phyloP scores from a whole-genome alignment of 2,329 filamentous ascomycete genomes.

The Aquanectria penicillioides region DNA sequence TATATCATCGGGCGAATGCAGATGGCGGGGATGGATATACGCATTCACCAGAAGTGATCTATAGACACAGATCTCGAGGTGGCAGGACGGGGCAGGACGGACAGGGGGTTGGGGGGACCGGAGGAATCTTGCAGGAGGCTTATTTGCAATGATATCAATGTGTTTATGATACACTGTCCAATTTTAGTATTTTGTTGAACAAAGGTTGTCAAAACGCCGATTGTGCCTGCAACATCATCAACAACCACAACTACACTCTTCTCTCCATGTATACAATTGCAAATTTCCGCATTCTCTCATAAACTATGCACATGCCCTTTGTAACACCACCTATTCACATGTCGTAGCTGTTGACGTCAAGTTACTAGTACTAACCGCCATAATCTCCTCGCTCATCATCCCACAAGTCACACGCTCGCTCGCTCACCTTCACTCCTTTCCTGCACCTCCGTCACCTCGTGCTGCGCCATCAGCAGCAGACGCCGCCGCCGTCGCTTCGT shows the following conservation, averaged over 20 bases:
- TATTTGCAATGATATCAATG: conserved; percentile 43
- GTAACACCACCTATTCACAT: no score
- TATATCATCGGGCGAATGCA: conserved; percentile 9
- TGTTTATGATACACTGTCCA: conserved; percentile 39
- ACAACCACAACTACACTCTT: background rate
- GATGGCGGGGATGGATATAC: conserved; percentile 29
- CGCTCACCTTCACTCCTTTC: background rate
- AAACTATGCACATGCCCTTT: background rate
- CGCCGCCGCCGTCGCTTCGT: conserved; percentile 15
- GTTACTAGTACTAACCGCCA: background rate
- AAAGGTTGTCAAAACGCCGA: conserved; percentile 1
- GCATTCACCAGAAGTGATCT: conserved; percentile 26
- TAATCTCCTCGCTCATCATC: no score
- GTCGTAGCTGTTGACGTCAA: no score
- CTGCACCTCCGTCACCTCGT: background rate
- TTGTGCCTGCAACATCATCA: no score
- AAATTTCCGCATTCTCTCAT: no score
- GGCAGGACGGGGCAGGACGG: conserved; percentile 16
- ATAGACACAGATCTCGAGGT: conserved; percentile 32
- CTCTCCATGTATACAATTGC: background rate
- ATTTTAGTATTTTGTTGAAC: conserved; percentile 30
- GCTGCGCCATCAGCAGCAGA: no score
- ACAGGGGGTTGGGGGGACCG: no score
- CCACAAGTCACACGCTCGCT: background rate
- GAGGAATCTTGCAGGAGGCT: no score